Base-by-base conservation (phyloP, 2,329 filamentous ascomycete genomes). In the Colletotrichum sp. region DNA sequence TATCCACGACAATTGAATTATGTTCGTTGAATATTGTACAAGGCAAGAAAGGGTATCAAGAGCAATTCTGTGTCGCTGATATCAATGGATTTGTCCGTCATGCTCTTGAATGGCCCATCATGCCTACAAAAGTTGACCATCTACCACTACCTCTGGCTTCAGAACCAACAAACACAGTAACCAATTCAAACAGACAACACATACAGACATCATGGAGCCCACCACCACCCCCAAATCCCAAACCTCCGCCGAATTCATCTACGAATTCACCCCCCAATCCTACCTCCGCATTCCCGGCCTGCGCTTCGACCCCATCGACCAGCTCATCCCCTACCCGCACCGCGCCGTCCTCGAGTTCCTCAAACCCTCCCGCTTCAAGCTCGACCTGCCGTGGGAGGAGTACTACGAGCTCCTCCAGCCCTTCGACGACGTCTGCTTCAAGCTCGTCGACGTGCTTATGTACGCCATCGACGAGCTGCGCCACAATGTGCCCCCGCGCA, bases 201-300 rank as follows among this genome's bases (percentile, higher is more conserved):
- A n/a, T 13, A 5, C 13, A 55, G 54, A 12, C 3, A 36, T 6
- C 51, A 57, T 55, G 64, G 33, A 24, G 1, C 24, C 12, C 27
- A 21, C n/a, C 5, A 2, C 24, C 27, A 27, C 3, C 31, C 36
- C 24, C 27, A 43, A 61, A 24, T 24, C 7, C 33, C 55, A 61
- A 16, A 29, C 29, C 27, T 18, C 51, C 33, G 24, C 36, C 16
- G 55, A 61, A 9, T 27, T 47, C 21, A 24, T 38, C 29, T 59
- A 61, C 55, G 31, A 66, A 11, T 16, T 29, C 27, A 27, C n/a
- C 9, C 55, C 71, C 9, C 71, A 73, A 51, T 15, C 70, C 27
- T 73, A 73, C 47, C 57, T 73, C n/a, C 71, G 71, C 55, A 71
- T 73, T 29, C 71, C 71, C 12, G 71, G 71, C 15, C 55, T 73